Evolutionary conservation across 75 land plant species (phyloP), one percentile per base, ranked within the genome.

Genomic region (Ceratopteris richardii): DNA sequence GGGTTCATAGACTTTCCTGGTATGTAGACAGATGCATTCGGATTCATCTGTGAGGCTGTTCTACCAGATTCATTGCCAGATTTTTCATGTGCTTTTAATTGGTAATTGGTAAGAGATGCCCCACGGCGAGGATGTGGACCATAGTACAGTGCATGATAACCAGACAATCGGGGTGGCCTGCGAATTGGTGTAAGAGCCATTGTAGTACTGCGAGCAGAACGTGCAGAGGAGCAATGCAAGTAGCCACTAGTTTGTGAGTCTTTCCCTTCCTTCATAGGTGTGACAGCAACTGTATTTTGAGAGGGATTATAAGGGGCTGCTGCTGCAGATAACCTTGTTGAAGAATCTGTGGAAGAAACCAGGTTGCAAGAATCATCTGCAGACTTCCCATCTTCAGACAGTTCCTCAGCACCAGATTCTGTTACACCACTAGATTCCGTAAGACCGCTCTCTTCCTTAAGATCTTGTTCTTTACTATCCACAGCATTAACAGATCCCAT

Each of bases 251-350:
- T 51, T 37, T 56, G 48, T 47, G 64, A 50, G 42, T 29, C 40
- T 64, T 64, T 55, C 18, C 57, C 77, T 41, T 87, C 92, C 22
- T 84, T 81, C 12, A 81, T 73, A 64, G 83, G 77, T 62, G 78
- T 62, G 16, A 64, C 64, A 54, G 75, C 54, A 0, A 79, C 71
- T 16, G 79, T 46, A 0, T 73, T 54, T 33, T 33, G 37, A 9
- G 77, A 67, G 33, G 90, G 85, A 36, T 57, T 82, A 56, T 73
- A 86, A 22, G 90, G 90, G 48, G 80, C 69, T 27, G 90, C 90
- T 33, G 85, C 68, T 10, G 90, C 83, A 55, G 90, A 86, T 26
- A 86, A 71, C 57, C 71, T 79, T 47, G 58, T 82, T 42, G 58
- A 69, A 20, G 37, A 3, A 33, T 33, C 37, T 4, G 37, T 4